Conservation (phyloP, 495 filamentous ascomycete genomes). For the Aspergillus cavernicola region DNA sequence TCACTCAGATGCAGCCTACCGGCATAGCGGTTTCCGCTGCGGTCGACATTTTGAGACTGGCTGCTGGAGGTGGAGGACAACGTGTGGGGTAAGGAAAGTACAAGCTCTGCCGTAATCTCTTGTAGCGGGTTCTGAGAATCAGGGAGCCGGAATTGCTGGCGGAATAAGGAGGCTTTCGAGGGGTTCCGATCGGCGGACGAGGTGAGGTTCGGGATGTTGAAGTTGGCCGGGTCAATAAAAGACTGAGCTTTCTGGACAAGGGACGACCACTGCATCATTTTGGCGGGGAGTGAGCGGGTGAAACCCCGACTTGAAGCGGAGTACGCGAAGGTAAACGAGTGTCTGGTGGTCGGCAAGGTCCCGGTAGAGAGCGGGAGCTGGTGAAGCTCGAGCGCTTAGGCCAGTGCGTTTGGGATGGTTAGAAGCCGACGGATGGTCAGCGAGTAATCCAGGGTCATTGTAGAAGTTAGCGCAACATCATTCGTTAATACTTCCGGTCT, state of each 20-base stretch:
- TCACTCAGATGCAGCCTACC: conserved; percentile 93
- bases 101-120: conserved; percentile 93
- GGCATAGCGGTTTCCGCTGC: conserved; percentile 76
- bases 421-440: conserved; percentile 24
- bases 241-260: conserved; percentile 95
- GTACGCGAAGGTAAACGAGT: not conserved
- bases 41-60: conserved; percentile 56
- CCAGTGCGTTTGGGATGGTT: conserved; percentile 20
- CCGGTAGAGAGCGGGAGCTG: conserved; percentile 25
- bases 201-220: conserved; percentile 57
- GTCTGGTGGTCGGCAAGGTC: conserved; percentile 2
- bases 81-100: conserved; percentile 60
- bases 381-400: conserved; percentile 19
- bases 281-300: conserved; percentile 8
- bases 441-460: conserved; percentile 27
- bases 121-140: conserved; percentile 86
- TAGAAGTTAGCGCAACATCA: conserved; percentile 26
- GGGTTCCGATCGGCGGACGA: conserved; percentile 66
- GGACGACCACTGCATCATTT: conserved; percentile 76
- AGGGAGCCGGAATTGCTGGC: conserved; percentile 92
- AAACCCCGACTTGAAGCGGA: not conserved
- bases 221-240: conserved; percentile 79
- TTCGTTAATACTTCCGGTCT: conserved; percentile 11
- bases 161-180: conserved; percentile 89
- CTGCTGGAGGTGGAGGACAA: conserved; percentile 46